Evolutionary conservation across 345 rosid species (phyloP), one percentile per base, ranked within the genome.

Genomic region (Clausena lansium): DNA sequence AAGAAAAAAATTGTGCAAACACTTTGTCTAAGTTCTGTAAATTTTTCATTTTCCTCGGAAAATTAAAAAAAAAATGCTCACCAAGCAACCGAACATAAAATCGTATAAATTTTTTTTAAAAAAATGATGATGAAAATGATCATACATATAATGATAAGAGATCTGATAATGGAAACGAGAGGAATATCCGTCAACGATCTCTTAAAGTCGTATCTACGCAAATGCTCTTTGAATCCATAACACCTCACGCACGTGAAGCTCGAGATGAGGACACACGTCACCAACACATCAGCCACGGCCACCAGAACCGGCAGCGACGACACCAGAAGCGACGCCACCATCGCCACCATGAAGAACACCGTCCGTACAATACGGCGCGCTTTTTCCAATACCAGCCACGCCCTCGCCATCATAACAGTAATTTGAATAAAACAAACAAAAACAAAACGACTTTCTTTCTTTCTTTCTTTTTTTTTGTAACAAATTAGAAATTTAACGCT

Each of bases 261-360:
- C 10, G 98, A 81, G 24, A 94, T 73, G 84, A 94, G 77, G 32
- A 88, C 85, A 80, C 82, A 88, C 4, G 92, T 92, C 27, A 91
- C 87, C 74, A 90, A 20, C 7, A 93, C 91, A 71, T 95, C 98
- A 2, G 87, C 90, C 7, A 91, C 64, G 78, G 98, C 92, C 74
- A 93, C 98, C 75, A 95, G 89, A 62, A 95, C 80, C 71, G 97
- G 98, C 78, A 95, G 81, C 38, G 98, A 95, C 10, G 97, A 93
- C 9, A 86, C 91, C 64, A 95, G 75, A 22, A 95, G 88, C 58
- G 98, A 95, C 25, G 87, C 92, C 78, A 95, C 84, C 98, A 95
- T 93, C 64, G 98, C 97, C 80, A 95, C 91, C 92, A 95, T 84
- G 81, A 95, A 95, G 74, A 93, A 93, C 27, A 83, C 80, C 65